A percentile compares a stretch with the other conserved stretches of the same genome.
These are phyloP conservation scores for Vigna radiata DNA, from an alignment of 306 rosid species.

Conservation along the genomic window DNA sequence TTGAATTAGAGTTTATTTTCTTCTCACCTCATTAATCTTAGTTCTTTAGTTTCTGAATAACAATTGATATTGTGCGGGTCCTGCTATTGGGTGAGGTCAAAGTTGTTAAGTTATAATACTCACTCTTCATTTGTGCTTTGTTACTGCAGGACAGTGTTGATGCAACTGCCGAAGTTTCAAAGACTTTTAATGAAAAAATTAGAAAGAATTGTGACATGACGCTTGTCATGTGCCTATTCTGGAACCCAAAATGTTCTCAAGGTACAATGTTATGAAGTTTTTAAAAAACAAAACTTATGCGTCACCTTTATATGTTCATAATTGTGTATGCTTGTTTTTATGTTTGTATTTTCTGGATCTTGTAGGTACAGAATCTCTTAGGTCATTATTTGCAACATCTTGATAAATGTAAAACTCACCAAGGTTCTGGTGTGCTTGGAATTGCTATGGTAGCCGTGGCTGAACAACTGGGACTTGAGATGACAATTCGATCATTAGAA, in stretches of 20 bases:
- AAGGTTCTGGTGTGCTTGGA: slow-evolving; percentile 99
- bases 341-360: slow-evolving; percentile 41
- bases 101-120: slow-evolving; percentile 23
- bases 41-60: slow-evolving; percentile 19
- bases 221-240: slow-evolving; percentile 92
- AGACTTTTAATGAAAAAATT: slow-evolving; percentile 93
- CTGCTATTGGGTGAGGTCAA: slow-evolving; percentile 24
- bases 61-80: slow-evolving; percentile 6
- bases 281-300: slow-evolving; percentile 1
- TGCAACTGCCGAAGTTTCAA: slow-evolving; percentile 96
- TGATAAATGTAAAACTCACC: slow-evolving; percentile 94
- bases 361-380: slow-evolving; percentile 89
- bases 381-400: slow-evolving; percentile 98
- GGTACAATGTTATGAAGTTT: slow-evolving; percentile 47
- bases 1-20: not conserved
- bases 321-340: slow-evolving; percentile 30
- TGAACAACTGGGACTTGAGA: slow-evolving; percentile 93
- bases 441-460: slow-evolving; percentile 99
- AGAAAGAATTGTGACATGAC: slow-evolving; percentile 96
- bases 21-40: slow-evolving; percentile 9
- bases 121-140: slow-evolving; percentile 29
- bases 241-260: slow-evolving; percentile 99
- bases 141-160: slow-evolving; percentile 85
- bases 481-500: slow-evolving; percentile 96
- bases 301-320: slow-evolving; percentile 29